Evolutionary conservation across 495 filamentous ascomycete genomes (phyloP).

Genomic region (Neurospora intermedia): DNA sequence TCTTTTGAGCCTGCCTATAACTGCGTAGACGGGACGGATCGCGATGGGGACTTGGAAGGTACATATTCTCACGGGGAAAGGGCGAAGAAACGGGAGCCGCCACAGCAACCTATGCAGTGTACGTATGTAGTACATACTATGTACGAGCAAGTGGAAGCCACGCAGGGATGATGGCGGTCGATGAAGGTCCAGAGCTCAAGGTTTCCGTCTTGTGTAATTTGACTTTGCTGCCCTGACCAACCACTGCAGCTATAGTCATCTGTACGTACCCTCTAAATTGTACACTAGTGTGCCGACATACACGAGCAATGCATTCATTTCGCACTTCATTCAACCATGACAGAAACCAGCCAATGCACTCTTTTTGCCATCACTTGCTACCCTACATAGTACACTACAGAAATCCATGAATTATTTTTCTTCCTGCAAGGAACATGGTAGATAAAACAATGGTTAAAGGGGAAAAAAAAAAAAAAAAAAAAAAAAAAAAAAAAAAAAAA

Average conservation of each 20-base stretch:
- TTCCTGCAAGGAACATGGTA: not conserved
- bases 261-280: not conserved
- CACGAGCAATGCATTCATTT: not conserved
- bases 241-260: slow-evolving; percentile 1
- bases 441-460: not conserved
- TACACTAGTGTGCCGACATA: too few relatives aligned
- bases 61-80: not conserved
- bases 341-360: not conserved
- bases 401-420: not conserved
- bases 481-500: not conserved
- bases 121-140: too few relatives aligned
- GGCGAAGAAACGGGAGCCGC: not conserved
- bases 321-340: not conserved
- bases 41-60: not conserved
- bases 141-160: not conserved
- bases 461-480: not conserved
- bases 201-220: slow-evolving; percentile 4
- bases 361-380: not conserved
- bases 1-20: not conserved
- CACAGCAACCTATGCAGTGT: not conserved
- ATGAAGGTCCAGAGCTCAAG: slow-evolving; percentile 14
- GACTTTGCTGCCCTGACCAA: not conserved
- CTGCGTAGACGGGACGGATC: not conserved
- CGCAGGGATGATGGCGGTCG: slow-evolving; percentile 9
- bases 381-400: not conserved